Percentiles rank a stretch among this genome's conserved stretches.
phyloP scores from a whole-genome alignment of 2,329 filamentous ascomycete genomes.

The Phaeophleospora eucalypticola region DNA sequence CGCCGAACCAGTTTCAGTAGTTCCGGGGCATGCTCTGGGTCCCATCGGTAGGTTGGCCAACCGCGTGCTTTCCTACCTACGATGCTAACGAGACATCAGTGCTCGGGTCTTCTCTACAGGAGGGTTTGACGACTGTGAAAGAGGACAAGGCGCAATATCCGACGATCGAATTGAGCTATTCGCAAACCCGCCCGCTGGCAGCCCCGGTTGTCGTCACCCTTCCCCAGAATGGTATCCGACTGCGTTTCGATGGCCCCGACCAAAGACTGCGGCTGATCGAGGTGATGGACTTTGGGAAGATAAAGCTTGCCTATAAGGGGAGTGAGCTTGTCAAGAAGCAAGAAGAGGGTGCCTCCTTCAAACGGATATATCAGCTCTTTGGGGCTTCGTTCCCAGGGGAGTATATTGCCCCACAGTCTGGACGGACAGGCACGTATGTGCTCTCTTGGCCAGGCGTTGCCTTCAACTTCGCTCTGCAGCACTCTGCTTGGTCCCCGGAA shows the following conservation, averaged over 20 bases:
- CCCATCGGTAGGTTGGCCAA: too few relatives aligned
- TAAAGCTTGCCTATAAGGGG: slow-evolving; percentile 74
- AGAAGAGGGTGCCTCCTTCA: slow-evolving; percentile 29
- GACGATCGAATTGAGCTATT: slow-evolving; percentile 77
- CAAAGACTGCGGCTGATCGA: slow-evolving; percentile 89
- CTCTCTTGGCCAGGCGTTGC: slow-evolving; percentile 92
- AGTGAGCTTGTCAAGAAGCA: slow-evolving; percentile 70
- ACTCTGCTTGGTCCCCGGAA: slow-evolving; percentile 68
- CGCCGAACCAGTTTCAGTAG: slow-evolving; percentile 16
- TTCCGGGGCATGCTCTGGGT: slow-evolving; percentile 33
- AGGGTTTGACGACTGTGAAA: slow-evolving; percentile 81
- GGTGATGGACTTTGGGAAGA: slow-evolving; percentile 83
- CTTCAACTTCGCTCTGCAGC: slow-evolving; percentile 79
- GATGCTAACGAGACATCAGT: slow-evolving; percentile 47
- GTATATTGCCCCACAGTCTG: slow-evolving; percentile 64
- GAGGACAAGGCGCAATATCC: slow-evolving; percentile 79
- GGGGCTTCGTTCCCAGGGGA: slow-evolving; percentile 93
- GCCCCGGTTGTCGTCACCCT: slow-evolving; percentile 72
- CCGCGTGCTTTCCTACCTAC: slow-evolving; percentile 9
- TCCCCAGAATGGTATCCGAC: slow-evolving; percentile 77
- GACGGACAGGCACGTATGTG: slow-evolving; percentile 70
- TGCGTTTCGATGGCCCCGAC: slow-evolving; percentile 91
- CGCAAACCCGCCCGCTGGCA: slow-evolving; percentile 66
- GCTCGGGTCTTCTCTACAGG: slow-evolving; percentile 86
- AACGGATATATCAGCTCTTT: slow-evolving; percentile 76